Conservation (phyloP, 768 basidiomycete genomes). For the Suillus fuscotomentosus region DNA sequence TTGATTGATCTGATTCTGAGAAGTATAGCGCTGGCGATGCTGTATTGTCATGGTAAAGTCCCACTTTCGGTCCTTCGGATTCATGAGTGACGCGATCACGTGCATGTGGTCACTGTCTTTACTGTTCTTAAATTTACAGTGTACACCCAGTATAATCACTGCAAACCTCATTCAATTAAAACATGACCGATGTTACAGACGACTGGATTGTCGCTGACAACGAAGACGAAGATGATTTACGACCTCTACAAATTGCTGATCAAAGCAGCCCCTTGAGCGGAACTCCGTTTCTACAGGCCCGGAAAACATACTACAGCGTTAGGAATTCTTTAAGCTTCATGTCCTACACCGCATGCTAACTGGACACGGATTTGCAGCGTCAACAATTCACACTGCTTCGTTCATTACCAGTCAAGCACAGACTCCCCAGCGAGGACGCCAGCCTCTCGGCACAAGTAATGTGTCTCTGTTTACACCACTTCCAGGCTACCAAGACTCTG, state of each 20-base stretch:
- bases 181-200: conserved; percentile 15
- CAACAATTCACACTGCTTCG: conserved; percentile 19
- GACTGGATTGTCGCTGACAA: conserved; percentile 53
- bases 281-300: background rate
- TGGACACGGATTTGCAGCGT: conserved; percentile 1
- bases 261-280: background rate
- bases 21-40: no score
- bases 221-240: conserved; percentile 33
- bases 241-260: background rate
- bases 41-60: no score
- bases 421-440: conserved; percentile 14
- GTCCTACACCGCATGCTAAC: background rate
- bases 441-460: conserved; percentile 5
- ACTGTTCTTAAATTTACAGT: background rate
- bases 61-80: no score
- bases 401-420: conserved; percentile 14
- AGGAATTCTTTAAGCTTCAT: background rate
- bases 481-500: background rate
- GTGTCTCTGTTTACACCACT: conserved; percentile 30
- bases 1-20: no score
- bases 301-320: background rate
- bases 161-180: background rate
- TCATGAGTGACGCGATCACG: background rate
- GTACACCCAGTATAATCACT: background rate
- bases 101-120: background rate